A percentile compares a stretch with the other conserved stretches of the same genome.
phyloP scores from a whole-genome alignment of 2,329 filamentous ascomycete species.

The Aspergillus candidus region DNA sequence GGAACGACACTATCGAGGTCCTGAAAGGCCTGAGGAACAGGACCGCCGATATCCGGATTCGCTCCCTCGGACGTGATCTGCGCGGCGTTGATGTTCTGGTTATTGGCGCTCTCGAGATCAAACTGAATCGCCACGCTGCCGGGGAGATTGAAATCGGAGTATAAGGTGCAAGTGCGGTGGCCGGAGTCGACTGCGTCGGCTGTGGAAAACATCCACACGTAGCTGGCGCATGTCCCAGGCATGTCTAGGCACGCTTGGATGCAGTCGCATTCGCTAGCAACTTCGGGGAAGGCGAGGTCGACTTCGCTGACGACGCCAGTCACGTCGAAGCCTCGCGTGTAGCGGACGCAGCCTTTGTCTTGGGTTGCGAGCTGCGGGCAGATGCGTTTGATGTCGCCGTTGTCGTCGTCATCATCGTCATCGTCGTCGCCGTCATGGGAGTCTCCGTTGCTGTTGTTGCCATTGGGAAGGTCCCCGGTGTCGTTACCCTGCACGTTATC shows the following conservation, averaged over 20 bases:
- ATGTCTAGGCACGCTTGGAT: slow-evolving; percentile 3
- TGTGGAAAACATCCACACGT: slow-evolving; percentile 4
- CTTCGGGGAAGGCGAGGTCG: neutral
- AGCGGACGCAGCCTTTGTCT: slow-evolving; percentile 1
- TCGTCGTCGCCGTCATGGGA: too few relatives aligned
- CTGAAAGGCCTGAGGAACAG: neutral
- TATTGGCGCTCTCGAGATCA: neutral
- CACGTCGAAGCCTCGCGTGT: slow-evolving; percentile 1
- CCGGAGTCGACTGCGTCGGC: slow-evolving; percentile 1
- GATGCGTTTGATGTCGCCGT: neutral
- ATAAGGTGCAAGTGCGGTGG: slow-evolving; percentile 4
- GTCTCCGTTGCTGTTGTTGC: too few relatives aligned
- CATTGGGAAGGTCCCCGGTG: too few relatives aligned
- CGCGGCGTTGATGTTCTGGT: neutral
- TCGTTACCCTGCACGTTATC: too few relatives aligned
- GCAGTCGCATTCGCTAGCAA: neutral
- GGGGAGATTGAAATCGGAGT: slow-evolving; percentile 3
- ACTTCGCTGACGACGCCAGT: slow-evolving; percentile 1
- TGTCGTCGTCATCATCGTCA: too few relatives aligned
- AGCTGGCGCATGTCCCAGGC: slow-evolving; percentile 1
- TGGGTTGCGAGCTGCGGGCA: neutral
- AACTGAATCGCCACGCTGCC: neutral
- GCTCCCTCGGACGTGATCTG: neutral
- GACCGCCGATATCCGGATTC: neutral
- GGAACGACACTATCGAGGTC: neutral